phyloP scores from a whole-genome alignment of 352 stramenopile genomes.

The Achlya hypogyna region DNA sequence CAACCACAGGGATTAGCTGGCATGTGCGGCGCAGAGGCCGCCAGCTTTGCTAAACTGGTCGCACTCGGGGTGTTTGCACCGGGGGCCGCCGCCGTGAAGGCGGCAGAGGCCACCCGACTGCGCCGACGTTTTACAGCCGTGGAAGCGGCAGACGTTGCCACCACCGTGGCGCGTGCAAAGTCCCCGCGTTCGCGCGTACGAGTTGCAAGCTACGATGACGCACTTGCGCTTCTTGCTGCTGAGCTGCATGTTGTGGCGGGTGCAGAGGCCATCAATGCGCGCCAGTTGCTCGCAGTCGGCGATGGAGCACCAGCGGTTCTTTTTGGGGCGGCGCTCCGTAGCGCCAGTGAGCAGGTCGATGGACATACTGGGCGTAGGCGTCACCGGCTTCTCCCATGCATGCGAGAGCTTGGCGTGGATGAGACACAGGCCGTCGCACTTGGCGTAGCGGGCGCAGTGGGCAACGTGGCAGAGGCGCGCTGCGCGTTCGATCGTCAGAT shows the following conservation, averaged over 20 bases:
- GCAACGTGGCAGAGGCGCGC: background rate
- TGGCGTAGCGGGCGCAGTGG: constrained; percentile 3
- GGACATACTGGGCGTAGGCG: background rate
- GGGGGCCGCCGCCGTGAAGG: constrained; percentile 27
- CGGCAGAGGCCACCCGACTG: constrained; percentile 7
- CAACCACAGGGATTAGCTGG: too few relatives aligned
- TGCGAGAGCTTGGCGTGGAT: background rate
- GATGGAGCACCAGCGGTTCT: constrained; percentile 4
- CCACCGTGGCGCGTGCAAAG: constrained; percentile 68
- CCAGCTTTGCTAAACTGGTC: constrained; percentile 18
- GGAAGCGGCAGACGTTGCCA: constrained; percentile 66
- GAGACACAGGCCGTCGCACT: constrained; percentile 3
- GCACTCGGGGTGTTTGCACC: constrained; percentile 42
- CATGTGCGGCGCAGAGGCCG: background rate
- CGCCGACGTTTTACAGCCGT: constrained; percentile 55
- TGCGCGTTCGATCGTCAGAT: background rate
- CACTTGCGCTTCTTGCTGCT: constrained; percentile 11
- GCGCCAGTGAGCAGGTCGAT: background rate
- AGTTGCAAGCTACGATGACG: background rate
- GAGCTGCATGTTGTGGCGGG: constrained; percentile 6
- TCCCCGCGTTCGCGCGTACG: constrained; percentile 29
- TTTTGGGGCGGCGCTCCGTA: background rate
- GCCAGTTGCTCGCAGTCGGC: constrained; percentile 4
- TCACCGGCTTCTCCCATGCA: background rate
- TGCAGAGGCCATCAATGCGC: background rate